Percentiles rank a stretch among this genome's conserved stretches.
phyloP scores from a whole-genome alignment of 1,284 basidiomycete genomes.

The Quambalaria eucalypti region DNA sequence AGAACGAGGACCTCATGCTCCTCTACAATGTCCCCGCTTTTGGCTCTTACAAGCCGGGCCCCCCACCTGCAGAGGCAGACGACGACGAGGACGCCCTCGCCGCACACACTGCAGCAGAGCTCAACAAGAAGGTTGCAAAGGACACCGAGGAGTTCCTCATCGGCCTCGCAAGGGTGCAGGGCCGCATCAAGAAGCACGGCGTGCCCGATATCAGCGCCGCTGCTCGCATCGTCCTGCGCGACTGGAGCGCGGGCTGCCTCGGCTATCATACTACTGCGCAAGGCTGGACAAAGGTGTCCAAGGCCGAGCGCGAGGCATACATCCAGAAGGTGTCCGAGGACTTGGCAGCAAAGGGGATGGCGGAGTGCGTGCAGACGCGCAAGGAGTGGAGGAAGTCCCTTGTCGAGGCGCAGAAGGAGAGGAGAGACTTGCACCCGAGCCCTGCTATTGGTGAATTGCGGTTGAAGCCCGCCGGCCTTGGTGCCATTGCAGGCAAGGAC shows the following conservation, averaged over 20 bases:
- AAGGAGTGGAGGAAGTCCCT: slow-evolving; percentile 10
- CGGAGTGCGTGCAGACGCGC: background rate
- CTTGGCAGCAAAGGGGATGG: slow-evolving; percentile 1
- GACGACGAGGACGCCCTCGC: slow-evolving; percentile 23
- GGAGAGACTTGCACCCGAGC: slow-evolving; percentile 1
- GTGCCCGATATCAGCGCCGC: slow-evolving; percentile 36
- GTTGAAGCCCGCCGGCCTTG: background rate
- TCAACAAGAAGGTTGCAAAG: slow-evolving; percentile 23
- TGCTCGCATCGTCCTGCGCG: slow-evolving; percentile 33
- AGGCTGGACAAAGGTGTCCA: slow-evolving; percentile 4
- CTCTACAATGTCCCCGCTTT: slow-evolving; percentile 39
- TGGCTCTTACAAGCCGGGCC: slow-evolving; percentile 23
- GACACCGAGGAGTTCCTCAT: slow-evolving; percentile 42
- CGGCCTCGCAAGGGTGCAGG: slow-evolving; percentile 29
- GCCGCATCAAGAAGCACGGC: slow-evolving; percentile 32
- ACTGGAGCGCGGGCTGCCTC: slow-evolving; percentile 35
- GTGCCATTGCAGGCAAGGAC: background rate
- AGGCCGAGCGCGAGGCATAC: slow-evolving; percentile 3
- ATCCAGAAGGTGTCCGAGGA: slow-evolving; percentile 9
- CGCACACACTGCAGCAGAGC: slow-evolving; percentile 12
- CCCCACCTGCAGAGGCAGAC: slow-evolving; percentile 12
- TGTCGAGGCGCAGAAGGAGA: slow-evolving; percentile 2
- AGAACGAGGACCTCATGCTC: slow-evolving; percentile 41
- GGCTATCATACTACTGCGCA: slow-evolving; percentile 36
- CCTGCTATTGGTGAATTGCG: background rate